phyloP scores from a whole-genome alignment of 2,329 filamentous ascomycete genomes.

The Neoascochyta sp. region DNA sequence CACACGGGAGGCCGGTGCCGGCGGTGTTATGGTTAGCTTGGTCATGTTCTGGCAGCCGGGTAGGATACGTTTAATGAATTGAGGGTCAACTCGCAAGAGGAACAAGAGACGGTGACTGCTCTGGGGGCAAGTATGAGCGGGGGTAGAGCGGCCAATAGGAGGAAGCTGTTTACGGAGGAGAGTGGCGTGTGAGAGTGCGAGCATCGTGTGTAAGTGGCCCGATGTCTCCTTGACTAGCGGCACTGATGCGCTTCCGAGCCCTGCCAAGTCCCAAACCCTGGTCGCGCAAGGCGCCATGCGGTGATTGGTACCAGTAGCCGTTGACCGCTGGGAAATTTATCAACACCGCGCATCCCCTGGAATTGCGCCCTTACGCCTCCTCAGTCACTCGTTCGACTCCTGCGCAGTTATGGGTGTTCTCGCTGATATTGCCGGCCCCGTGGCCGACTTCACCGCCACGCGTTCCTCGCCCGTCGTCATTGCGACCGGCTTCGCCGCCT shows the following conservation, averaged over 20 bases:
- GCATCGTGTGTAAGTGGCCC: constrained; percentile 26
- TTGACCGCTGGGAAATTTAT: constrained; percentile 27
- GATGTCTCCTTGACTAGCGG: constrained; percentile 14
- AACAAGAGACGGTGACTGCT: too few relatives aligned
- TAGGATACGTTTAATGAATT: too few relatives aligned
- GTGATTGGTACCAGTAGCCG: constrained; percentile 18
- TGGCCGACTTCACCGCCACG: constrained; percentile 44
- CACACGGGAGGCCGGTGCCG: too few relatives aligned
- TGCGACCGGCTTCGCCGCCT: constrained; percentile 44
- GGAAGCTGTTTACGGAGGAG: constrained; percentile 12
- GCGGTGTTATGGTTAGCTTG: too few relatives aligned
- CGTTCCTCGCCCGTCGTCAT: constrained; percentile 45
- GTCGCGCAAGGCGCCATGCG: constrained; percentile 12
- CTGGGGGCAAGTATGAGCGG: too few relatives aligned
- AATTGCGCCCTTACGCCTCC: constrained; percentile 8
- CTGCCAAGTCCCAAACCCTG: constrained; percentile 20
- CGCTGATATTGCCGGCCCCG: constrained; percentile 46
- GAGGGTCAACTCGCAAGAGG: too few relatives aligned
- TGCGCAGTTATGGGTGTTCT: constrained; percentile 51
- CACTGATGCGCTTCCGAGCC: constrained; percentile 11
- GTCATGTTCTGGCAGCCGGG: too few relatives aligned
- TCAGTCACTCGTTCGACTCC: constrained; percentile 9
- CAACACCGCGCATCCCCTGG: constrained; percentile 12
- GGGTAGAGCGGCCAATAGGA: constrained; percentile 23
- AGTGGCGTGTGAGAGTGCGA: constrained; percentile 14